These are phyloP conservation scores for Microsporum ferrugineum DNA, from an alignment of 2,329 filamentous ascomycete species.

Conservation along the genomic window DNA sequence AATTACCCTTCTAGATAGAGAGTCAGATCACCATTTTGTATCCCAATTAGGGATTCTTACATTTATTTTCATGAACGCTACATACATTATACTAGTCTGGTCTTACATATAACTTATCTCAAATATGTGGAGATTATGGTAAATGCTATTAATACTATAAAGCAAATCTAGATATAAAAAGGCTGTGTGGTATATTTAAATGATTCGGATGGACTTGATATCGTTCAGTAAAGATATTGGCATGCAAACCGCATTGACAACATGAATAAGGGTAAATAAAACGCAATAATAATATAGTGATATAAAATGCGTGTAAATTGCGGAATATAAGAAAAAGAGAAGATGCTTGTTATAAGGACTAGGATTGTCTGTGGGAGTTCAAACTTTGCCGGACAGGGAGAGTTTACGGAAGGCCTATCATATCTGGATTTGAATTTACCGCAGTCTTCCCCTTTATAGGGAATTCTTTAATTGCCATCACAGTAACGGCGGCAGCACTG, in stretches of 20 bases:
- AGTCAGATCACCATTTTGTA: no score
- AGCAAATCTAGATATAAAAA: background rate
- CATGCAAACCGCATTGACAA: background rate
- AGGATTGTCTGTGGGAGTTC: background rate
- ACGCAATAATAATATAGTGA: background rate
- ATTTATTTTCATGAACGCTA: no score
- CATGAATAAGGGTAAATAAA: background rate
- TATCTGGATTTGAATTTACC: background rate
- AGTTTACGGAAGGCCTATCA: background rate
- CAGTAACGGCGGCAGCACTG: background rate
- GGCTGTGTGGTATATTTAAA: background rate
- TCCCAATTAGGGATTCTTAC: no score
- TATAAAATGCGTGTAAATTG: background rate
- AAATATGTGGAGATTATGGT: no score
- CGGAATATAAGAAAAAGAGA: background rate
- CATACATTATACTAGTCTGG: no score
- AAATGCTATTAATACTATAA: no score
- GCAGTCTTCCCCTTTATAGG: background rate
- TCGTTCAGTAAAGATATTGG: background rate
- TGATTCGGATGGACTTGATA: background rate
- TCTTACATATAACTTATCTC: no score
- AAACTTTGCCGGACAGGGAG: background rate
- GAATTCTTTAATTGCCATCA: background rate
- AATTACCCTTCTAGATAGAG: no score
- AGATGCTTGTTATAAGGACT: background rate